phyloP scores from a whole-genome alignment of 164 flowering plant species.

The Amborella trichopoda region DNA sequence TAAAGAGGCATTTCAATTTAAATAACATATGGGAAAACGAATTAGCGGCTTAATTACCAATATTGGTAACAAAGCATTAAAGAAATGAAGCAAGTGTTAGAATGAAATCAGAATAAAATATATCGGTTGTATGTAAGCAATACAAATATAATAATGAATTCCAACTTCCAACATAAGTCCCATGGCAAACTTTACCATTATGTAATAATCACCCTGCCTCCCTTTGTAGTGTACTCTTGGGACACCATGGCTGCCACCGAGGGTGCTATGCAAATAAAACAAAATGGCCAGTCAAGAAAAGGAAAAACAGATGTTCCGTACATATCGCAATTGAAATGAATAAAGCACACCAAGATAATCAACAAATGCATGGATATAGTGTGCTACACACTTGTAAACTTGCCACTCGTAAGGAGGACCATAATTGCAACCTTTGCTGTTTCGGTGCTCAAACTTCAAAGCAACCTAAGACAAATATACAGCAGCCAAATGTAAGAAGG shows the following conservation, averaged over 20 bases:
- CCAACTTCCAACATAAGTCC: neutral
- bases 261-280: constrained; percentile 28
- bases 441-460: constrained; percentile 78
- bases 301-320: too few species aligned
- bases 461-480: constrained; percentile 46
- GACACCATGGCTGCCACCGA: constrained; percentile 84
- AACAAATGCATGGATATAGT: neutral
- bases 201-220: constrained; percentile 79
- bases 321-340: too few species aligned
- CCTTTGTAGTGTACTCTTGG: constrained; percentile 88
- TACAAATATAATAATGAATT: neutral
- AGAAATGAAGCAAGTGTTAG: neutral
- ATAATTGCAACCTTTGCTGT: constrained; percentile 85
- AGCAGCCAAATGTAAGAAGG: neutral
- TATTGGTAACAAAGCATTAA: neutral
- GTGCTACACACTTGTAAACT: constrained; percentile 63
- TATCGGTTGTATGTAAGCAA: neutral
- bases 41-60: neutral
- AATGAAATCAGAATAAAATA: neutral
- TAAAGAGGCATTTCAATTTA: neutral
- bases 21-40: neutral
- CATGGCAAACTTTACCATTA: constrained; percentile 42
- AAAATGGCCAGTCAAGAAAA: neutral
- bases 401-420: constrained; percentile 97
- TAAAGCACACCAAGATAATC: neutral